Evolutionary conservation across 768 basidiomycete species (phyloP), one percentile per base, ranked within the genome.

Genomic region (Gymnopilus junonius): DNA sequence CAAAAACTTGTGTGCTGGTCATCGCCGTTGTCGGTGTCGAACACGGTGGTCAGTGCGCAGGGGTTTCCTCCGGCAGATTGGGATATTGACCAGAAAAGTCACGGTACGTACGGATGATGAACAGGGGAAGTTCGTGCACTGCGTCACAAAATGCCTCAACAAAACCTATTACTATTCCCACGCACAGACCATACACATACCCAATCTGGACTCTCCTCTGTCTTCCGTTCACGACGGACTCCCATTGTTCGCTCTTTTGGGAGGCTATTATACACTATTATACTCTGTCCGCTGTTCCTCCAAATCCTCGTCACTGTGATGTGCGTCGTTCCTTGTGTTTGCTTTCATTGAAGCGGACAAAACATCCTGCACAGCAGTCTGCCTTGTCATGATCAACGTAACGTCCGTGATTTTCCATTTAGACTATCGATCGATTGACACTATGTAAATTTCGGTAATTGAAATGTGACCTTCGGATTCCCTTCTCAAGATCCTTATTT

Each of bases 11-110:
- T 37, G 46, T 63, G 29, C 51, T 57, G 65, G 65, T 73, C 55
- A 67, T 69, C 67, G 70, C 72, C 62, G 74, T 68, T 59, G 75
- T 65, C 62, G 70, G 53, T 67, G 70, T 69, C 69, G 76, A 74
- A 70, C 73, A 71, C 75, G 73, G 73, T 79, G 76, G 78, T 79
- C 77, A 76, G 75, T 79, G 79, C 78, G 78, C 76, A 66, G 57
- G 62, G 73, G 48, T 15, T 50, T 76, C 75, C 75, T 75, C 75
- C 73, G 73, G 74, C 72, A 70, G 73, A 63, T 35, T 29, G 65
- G 69, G 63, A 15, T 37, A 17, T 37, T 70, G 53, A 68, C 67
- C 71, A 68, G 69, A 66, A 69, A n/a, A 68, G 75, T 76, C 74
- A 75, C 73, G 73, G 73, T 31, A 32, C 29, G 73, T 31, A 32